Evolutionary conservation across 2,329 filamentous ascomycete species (phyloP), one percentile per base, ranked within the genome.

Genomic region (Neonectria punicea): DNA sequence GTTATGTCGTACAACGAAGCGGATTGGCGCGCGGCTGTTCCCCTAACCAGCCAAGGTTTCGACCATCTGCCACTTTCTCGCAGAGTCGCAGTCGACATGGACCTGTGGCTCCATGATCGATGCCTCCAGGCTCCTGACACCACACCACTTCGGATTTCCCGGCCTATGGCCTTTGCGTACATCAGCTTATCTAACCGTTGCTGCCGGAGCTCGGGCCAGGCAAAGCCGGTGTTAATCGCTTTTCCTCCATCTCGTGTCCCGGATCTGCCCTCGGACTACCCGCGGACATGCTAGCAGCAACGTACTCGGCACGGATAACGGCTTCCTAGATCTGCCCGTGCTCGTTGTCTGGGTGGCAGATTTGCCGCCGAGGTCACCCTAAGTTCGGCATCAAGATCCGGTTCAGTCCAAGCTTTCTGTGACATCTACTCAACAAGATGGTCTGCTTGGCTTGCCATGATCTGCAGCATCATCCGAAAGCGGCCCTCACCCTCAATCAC

Each of bases 1-100:
- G 63, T 64, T 57, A 50, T 64, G 53, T 65, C 50, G 20, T 53
- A 59, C 58, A 50, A 53, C 20, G 30, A 51, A 36, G 49, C 51
- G 51, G 68, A 73, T 71, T 73, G 67, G 71, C 43, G 53, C 54
- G 51, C 43, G 50, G 49, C 47, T 56, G 43, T 43, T 57, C 61
- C 65, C 61, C 65, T 63, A 59, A 61, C 62, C 51, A 20, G 20
- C 20, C 56, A 73, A 61, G 56, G 66, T 67, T 74, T 73, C 54
- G 53, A 61, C 53, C 63, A 60, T 50, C 61, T 56, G 34, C 39
- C 39, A 16, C n/a, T 20, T 20, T 43, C 49, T 20, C 10, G 49
- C 49, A 18, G 11, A n/a, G 28, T 32, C 47, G 9, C 16, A 9
- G 36, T n/a, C 9, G 13, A 20, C 18, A 20, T 22, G 18, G 18